Percentiles rank a stretch among this genome's conserved stretches.
Conservation (phyloP, 441 rosid genomes). For the Pelargonium citronellum region DNA sequence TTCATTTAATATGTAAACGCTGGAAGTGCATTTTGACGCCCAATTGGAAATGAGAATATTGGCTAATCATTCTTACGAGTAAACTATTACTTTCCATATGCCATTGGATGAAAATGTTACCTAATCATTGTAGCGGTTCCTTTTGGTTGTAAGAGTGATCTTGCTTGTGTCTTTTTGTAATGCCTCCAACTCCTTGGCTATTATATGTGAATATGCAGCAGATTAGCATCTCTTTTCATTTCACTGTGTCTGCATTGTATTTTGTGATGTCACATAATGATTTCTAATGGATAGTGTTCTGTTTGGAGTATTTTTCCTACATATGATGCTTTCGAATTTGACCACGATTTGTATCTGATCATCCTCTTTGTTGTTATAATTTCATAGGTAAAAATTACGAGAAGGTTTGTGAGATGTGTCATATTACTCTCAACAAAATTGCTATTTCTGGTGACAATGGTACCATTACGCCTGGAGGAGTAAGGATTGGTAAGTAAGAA, state of each 20-base stretch:
- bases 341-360: neutral
- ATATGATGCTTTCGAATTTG: neutral
- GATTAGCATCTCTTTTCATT: neutral
- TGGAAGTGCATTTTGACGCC: neutral
- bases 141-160: neutral
- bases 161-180: too few relatives aligned
- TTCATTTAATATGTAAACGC: neutral
- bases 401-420: slow-evolving; percentile 84
- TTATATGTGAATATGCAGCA: neutral
- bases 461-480: slow-evolving; percentile 74
- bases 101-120: too few relatives aligned
- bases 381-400: slow-evolving; percentile 63
- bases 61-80: too few relatives aligned
- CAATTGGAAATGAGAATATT: too few relatives aligned
- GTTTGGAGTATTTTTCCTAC: neutral
- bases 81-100: too few relatives aligned
- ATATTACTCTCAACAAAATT: slow-evolving; percentile 72
- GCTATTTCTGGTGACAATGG: slow-evolving; percentile 73
- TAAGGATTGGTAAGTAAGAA: slow-evolving; percentile 65
- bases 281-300: neutral
- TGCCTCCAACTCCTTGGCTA: neutral
- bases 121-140: neutral
- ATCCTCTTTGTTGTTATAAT: neutral
- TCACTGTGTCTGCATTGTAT: too few relatives aligned
- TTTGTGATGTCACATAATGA: neutral